These are phyloP conservation scores for Trichosanthes cucumerina DNA, from an alignment of 306 rosid species.

Conservation along the genomic window DNA sequence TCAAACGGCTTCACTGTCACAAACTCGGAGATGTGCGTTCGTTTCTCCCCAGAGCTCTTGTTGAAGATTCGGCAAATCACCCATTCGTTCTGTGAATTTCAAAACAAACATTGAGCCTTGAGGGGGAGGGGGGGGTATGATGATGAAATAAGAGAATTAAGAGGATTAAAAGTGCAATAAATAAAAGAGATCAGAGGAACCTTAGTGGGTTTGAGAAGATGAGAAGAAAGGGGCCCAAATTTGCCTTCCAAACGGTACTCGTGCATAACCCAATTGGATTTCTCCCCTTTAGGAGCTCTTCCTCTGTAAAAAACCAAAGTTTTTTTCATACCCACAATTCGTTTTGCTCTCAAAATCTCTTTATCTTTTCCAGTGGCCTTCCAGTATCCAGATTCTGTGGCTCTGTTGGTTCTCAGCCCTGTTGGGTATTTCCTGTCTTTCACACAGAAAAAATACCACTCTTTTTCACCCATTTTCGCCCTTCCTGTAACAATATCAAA, in stretches of 20 bases:
- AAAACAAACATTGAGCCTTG: too few species aligned
- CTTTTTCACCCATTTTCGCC: constrained; percentile 16
- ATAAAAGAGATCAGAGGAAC: background rate
- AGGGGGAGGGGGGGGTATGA: too few species aligned
- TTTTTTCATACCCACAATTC: constrained; percentile 13
- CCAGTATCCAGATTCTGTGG: constrained; percentile 10
- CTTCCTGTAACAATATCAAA: background rate
- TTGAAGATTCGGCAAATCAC: constrained; percentile 5
- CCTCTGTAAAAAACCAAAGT: constrained; percentile 13
- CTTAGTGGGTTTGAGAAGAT: background rate
- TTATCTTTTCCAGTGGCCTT: constrained; percentile 14
- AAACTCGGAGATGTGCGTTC: background rate
- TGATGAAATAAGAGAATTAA: too few species aligned
- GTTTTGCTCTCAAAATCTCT: background rate
- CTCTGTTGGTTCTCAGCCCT: constrained; percentile 3
- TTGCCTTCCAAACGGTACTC: constrained; percentile 2
- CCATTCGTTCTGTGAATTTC: constrained; percentile 4
- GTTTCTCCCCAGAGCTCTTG: background rate
- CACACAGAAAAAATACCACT: constrained; percentile 5
- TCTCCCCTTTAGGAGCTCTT: constrained; percentile 14
- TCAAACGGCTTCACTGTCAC: background rate
- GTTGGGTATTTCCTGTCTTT: constrained; percentile 15
- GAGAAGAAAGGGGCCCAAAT: background rate
- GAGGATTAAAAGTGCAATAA: background rate
- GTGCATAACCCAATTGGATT: constrained; percentile 16